Evolutionary conservation across 202 grass and related monocot genomes (phyloP).

Genomic region (Saccharum hybrid): DNA sequence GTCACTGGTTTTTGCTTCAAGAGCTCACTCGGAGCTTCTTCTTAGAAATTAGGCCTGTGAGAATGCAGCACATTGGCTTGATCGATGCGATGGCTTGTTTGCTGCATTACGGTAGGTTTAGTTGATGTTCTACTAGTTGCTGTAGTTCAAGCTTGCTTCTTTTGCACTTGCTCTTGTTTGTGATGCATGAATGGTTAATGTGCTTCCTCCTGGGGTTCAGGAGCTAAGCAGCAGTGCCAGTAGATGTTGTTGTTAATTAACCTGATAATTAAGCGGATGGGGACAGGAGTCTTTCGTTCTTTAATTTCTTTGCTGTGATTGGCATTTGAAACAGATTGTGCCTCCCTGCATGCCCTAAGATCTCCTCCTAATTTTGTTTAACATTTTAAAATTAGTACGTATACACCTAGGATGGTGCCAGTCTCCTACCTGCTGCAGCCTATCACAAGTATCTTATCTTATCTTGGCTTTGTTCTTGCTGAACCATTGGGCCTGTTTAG

Average conservation of each 20-base stretch:
- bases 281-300: slow-evolving; percentile 37
- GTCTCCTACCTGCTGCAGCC: background rate
- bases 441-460: background rate
- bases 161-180: slow-evolving; percentile 40
- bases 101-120: slow-evolving; percentile 58
- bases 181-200: slow-evolving; percentile 46
- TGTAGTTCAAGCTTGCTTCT: slow-evolving; percentile 55
- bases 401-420: background rate
- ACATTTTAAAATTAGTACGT: background rate
- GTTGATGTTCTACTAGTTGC: slow-evolving; percentile 43
- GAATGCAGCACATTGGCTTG: slow-evolving; percentile 37
- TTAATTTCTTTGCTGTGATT: slow-evolving; percentile 35
- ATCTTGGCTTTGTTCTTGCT: background rate
- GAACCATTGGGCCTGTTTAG: no score
- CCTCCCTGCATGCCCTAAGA: slow-evolving; percentile 12
- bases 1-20: slow-evolving; percentile 76
- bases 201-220: slow-evolving; percentile 48
- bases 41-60: slow-evolving; percentile 52
- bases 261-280: slow-evolving; percentile 41
- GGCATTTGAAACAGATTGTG: slow-evolving; percentile 43
- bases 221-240: slow-evolving; percentile 5
- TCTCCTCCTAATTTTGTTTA: slow-evolving; percentile 12
- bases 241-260: slow-evolving; percentile 45
- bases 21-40: slow-evolving; percentile 43
- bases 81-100: slow-evolving; percentile 32